Evolutionary conservation across 768 basidiomycete genomes (phyloP).

Genomic region (Naganishia vaughanmartiniae): DNA sequence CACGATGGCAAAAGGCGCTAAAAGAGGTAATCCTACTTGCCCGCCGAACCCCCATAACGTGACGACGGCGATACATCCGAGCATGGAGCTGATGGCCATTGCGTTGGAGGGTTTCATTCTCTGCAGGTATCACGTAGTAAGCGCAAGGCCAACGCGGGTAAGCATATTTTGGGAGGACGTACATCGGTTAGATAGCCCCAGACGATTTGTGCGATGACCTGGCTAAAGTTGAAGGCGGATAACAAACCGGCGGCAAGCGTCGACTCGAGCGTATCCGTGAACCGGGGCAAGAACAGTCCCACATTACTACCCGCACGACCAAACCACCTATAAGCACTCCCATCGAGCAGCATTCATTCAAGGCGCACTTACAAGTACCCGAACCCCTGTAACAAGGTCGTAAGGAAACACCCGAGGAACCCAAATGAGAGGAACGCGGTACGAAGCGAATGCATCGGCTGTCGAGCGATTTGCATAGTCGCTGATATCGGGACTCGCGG

Average conservation of each 20-base stretch:
- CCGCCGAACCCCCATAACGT: constrained; percentile 37
- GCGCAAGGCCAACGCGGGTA: neutral
- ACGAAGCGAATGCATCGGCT: constrained; percentile 32
- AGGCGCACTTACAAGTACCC: constrained; percentile 36
- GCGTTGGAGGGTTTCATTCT: constrained; percentile 33
- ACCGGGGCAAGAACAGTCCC: constrained; percentile 34
- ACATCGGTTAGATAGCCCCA: constrained; percentile 39
- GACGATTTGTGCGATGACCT: constrained; percentile 33
- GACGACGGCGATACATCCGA: constrained; percentile 33
- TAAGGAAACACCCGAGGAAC: constrained; percentile 33
- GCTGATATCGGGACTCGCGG: constrained; percentile 36
- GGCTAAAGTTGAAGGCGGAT: constrained; percentile 37
- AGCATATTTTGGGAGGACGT: neutral
- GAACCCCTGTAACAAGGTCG: constrained; percentile 34
- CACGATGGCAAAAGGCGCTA: constrained; percentile 35
- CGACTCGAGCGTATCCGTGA: constrained; percentile 33
- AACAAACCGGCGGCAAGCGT: constrained; percentile 34
- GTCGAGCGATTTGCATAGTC: constrained; percentile 9
- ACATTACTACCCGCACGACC: constrained; percentile 29
- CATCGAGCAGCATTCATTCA: neutral
- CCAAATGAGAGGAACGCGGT: constrained; percentile 31
- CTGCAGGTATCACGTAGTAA: constrained; percentile 3
- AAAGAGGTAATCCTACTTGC: constrained; percentile 28
- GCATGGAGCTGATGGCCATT: constrained; percentile 34
- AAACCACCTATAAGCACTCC: neutral